Evolutionary conservation across 805 yeast genomes (phyloP), one percentile per base, ranked within the genome.

Genomic region (Metschnikowia kunwiensis): DNA sequence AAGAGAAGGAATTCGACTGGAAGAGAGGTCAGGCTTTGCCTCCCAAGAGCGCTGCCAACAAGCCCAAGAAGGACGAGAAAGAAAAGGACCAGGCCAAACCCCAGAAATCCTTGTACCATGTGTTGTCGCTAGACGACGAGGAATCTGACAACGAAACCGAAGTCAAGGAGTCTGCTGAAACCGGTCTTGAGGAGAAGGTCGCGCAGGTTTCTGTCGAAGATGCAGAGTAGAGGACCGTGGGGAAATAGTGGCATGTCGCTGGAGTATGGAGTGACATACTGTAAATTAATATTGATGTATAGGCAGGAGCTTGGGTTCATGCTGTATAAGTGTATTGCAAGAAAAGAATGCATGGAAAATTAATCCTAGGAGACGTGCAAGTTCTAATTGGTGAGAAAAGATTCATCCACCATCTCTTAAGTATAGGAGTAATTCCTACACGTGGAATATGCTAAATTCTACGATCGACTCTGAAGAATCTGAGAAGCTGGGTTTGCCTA

Each of bases 1-100:
- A 47, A 47, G 61, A 54, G 44, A 53, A 57, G 32, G 58, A 46
- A 27, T 55, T 62, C 23, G 68, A 63, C 48, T 64, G 69, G 70
- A 57, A 51, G 42, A 54, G 67, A 38, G 69, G 68, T 33, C 63
- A 61, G 46, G 45, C 61, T 16, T 54, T 62, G 51, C 59, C 46
- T 8, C 43, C 46, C 13, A 34, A 28, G 31, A 34, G 36, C 9
- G 17, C 35, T 8, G 13, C 32, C 20, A n/a, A 23, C 21, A 37
- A 38, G 29, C 39, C 40, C 30, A 34, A 36, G 27, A 27, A 38
- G 25, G 44, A 30, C 30, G 28, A 28, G 27, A 41, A 46, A 30
- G 40, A 39, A 35, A 30, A 36, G 29, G 34, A 36, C 27, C 35
- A 31, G 34, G 21, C 37, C 24, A 34, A 36, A 38, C 49, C 53